A percentile compares a stretch with the other conserved stretches of the same genome.
Evolutionary conservation across 2,329 filamentous ascomycete genomes (phyloP).

Genomic region (Cladosporium sp.): DNA sequence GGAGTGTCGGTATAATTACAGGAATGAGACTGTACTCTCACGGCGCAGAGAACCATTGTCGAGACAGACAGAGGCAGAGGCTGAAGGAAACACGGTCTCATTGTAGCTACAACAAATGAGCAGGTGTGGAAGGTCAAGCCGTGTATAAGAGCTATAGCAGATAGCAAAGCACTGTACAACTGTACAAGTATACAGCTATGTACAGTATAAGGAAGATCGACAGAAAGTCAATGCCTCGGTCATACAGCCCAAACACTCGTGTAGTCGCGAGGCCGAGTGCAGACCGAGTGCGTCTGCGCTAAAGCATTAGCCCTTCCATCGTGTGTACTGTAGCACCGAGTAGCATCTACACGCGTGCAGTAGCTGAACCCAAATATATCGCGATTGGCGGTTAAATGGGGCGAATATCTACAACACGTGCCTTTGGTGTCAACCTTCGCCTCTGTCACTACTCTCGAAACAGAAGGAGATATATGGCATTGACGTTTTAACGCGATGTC

Average conservation of each 20-base stretch:
- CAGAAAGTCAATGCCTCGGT: background rate
- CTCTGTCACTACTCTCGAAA: background rate
- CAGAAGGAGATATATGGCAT: background rate
- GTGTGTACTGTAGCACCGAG: background rate
- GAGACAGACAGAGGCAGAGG: background rate
- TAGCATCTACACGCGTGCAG: background rate
- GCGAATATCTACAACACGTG: background rate
- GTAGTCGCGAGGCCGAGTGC: background rate
- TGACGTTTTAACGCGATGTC: background rate
- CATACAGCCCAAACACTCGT: background rate
- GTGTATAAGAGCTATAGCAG: background rate
- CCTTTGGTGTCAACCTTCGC: background rate
- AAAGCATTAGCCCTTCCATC: background rate
- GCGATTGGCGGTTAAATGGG: constrained; percentile 9
- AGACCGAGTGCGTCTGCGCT: background rate
- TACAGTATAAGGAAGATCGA: background rate
- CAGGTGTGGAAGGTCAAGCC: background rate
- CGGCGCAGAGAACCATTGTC: background rate
- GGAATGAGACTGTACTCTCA: background rate
- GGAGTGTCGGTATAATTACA: background rate
- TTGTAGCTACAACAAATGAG: background rate
- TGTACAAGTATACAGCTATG: background rate
- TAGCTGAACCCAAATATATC: background rate
- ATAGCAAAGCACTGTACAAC: background rate
- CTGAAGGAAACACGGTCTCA: background rate